phyloP scores from a whole-genome alignment of 176 grass and related monocot genomes.

The Avena insularis region DNA sequence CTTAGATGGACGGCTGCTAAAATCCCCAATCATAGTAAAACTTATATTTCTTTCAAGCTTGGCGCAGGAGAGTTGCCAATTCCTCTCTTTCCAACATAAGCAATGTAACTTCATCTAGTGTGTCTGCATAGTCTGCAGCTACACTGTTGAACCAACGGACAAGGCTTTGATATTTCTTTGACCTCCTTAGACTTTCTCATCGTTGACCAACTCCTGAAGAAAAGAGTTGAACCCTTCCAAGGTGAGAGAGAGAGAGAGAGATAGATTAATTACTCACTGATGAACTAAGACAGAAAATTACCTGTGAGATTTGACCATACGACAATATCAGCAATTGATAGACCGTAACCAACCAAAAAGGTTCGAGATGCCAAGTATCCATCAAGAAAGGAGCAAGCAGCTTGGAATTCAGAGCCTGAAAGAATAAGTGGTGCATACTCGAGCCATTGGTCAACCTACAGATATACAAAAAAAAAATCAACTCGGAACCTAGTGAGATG shows the following conservation, averaged over 20 bases:
- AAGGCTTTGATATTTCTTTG: constrained; percentile 83
- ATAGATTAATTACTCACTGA: background rate
- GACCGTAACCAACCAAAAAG: constrained; percentile 78
- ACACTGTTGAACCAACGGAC: constrained; percentile 82
- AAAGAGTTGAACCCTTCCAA: constrained; percentile 26
- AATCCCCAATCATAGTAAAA: too few relatives aligned
- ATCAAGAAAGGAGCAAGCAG: constrained; percentile 70
- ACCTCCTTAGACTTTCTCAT: constrained; percentile 94
- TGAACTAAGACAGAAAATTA: constrained; percentile 47
- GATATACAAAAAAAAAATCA: constrained; percentile 25
- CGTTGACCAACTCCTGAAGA: constrained; percentile 77
- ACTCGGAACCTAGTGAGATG: background rate
- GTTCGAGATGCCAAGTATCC: constrained; percentile 58
- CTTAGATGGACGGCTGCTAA: too few relatives aligned
- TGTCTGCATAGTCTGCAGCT: constrained; percentile 49
- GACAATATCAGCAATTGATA: constrained; percentile 78
- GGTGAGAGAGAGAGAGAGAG: constrained; percentile 11
- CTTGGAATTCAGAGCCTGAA: constrained; percentile 80
- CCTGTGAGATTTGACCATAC: constrained; percentile 87
- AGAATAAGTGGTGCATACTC: constrained; percentile 67
- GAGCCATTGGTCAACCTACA: constrained; percentile 91
- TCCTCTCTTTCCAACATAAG: constrained; percentile 89
- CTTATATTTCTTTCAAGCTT: constrained; percentile 51
- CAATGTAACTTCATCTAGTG: constrained; percentile 65
- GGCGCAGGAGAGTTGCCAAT: constrained; percentile 80